A percentile compares a stretch with the other conserved stretches of the same genome.
Evolutionary conservation across 2,329 filamentous ascomycete genomes (phyloP).

Genomic region (Diaporthe eres): DNA sequence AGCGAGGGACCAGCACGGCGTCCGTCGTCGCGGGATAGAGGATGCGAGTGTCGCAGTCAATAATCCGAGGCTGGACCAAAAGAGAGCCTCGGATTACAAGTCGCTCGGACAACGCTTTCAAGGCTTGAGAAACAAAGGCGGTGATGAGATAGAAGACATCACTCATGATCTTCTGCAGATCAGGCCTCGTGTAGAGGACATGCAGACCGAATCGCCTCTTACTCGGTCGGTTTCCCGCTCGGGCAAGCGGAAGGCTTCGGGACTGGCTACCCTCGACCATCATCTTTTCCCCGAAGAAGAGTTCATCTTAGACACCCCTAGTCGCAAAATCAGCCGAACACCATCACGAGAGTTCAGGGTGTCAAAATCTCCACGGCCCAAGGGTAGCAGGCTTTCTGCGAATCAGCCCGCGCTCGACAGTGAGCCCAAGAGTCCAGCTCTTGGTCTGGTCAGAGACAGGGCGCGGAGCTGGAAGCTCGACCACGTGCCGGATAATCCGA

Average conservation of each 20-base stretch:
- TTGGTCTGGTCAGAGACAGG: conserved; percentile 12
- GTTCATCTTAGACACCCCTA: conserved; percentile 14
- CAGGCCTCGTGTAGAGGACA: conserved; percentile 19
- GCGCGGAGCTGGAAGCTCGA: conserved; percentile 30
- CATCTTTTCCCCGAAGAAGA: background rate
- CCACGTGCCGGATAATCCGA: background rate
- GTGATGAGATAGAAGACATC: conserved; percentile 24
- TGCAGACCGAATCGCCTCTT: conserved; percentile 21
- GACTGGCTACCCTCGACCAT: background rate
- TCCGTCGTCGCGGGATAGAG: conserved; percentile 38
- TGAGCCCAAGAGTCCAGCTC: conserved; percentile 27
- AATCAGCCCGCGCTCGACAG: background rate
- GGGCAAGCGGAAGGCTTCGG: conserved; percentile 36
- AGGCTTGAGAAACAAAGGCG: conserved; percentile 26
- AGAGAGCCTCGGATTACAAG: conserved; percentile 23
- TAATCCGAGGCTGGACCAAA: conserved; percentile 42
- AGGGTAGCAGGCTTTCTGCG: conserved; percentile 7
- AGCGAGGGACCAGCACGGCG: conserved; percentile 45
- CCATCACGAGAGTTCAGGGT: conserved; percentile 26
- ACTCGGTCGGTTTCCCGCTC: conserved; percentile 30
- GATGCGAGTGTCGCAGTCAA: conserved; percentile 40
- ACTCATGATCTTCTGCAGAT: conserved; percentile 38
- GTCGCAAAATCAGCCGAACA: conserved; percentile 21
- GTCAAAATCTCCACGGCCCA: conserved; percentile 13
- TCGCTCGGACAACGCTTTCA: conserved; percentile 26